Evolutionary conservation across 2,329 filamentous ascomycete species (phyloP), one percentile per base, ranked within the genome.

Genomic region (Ophiostoma australiae): DNA sequence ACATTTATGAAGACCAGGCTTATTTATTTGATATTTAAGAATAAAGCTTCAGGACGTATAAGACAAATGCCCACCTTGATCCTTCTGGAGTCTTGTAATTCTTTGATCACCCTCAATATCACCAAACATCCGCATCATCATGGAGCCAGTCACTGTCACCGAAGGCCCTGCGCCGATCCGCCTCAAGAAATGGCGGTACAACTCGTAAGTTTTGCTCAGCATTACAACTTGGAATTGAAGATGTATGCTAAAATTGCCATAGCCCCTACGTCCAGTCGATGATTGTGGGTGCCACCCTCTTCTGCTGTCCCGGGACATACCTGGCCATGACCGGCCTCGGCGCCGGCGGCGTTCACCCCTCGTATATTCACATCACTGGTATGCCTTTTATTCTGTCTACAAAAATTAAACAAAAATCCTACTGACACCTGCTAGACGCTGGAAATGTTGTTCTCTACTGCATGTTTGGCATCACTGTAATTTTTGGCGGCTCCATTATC

Each of bases 401-500:
- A 41, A 41, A 41, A 10, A 3, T 11, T 11, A 13, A 41, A 13
- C 3, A 41, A 41, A 37, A 37, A 37, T 6, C 10, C 10, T n/a
- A 4, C 44, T n/a, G 44, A 52, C 48, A 61, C 35, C 39, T 11
- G 6, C 23, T 52, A 4, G 35, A 33, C 8, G 35, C 55, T 20
- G 48, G 48, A 52, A 69, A 69, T 17, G 35, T 52, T 17, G 70
- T 72, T 11, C 69, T 70, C 41, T 72, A 72, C 41, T 71, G 71
- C 48, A 39, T 70, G 39, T 68, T 73, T 37, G 69, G 63, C 23
- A 37, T 74, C 17, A 63, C 71, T 61, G 74, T 66, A 58, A 69
- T 69, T 7, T 65, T 73, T 4, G 72, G 70, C 55, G 71, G 72
- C 11, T 68, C 70, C 61, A 73, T 74, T 33, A 23, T 74, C 52